phyloP scores from a whole-genome alignment of 345 rosid genomes.

The Populus deltoides region DNA sequence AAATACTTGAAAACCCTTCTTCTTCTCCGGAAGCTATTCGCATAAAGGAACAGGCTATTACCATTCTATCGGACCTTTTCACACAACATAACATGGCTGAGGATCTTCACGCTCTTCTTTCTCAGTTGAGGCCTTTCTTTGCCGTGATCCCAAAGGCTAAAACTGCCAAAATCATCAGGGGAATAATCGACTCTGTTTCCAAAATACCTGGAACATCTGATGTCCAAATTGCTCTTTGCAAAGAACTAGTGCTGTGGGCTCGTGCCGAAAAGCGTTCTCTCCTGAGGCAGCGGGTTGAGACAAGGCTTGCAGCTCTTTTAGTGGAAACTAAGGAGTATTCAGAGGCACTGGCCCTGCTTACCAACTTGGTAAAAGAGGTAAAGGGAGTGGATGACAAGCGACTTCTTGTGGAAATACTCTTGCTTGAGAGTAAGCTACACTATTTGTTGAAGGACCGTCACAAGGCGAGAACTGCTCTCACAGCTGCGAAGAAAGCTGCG shows the following conservation, averaged over 20 bases:
- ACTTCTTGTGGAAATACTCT: slow-evolving; percentile 89
- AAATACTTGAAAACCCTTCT: slow-evolving; percentile 75
- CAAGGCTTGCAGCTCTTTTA: slow-evolving; percentile 88
- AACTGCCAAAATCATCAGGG: slow-evolving; percentile 86
- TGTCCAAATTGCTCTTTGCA: slow-evolving; percentile 92
- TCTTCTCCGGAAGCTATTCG: slow-evolving; percentile 79
- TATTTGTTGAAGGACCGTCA: slow-evolving; percentile 86
- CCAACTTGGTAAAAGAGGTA: slow-evolving; percentile 78
- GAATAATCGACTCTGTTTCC: slow-evolving; percentile 82
- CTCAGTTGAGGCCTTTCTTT: slow-evolving; percentile 85
- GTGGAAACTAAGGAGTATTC: slow-evolving; percentile 82
- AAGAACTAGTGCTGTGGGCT: slow-evolving; percentile 90
- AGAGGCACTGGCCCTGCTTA: slow-evolving; percentile 70
- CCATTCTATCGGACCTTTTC: slow-evolving; percentile 72
- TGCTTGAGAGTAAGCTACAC: slow-evolving; percentile 92
- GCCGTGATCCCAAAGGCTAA: slow-evolving; percentile 92
- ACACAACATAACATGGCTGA: slow-evolving; percentile 77
- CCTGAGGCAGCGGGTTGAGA: slow-evolving; percentile 87
- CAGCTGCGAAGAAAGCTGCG: slow-evolving; percentile 95
- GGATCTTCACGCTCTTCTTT: slow-evolving; percentile 69
- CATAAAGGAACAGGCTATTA: slow-evolving; percentile 76
- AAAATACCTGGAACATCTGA: slow-evolving; percentile 88
- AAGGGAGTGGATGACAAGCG: slow-evolving; percentile 96
- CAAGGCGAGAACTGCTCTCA: slow-evolving; percentile 92
- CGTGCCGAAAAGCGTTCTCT: slow-evolving; percentile 89